These are phyloP conservation scores for Calonectria honghensis DNA, from an alignment of 2,329 filamentous ascomycete species.

Conservation along the genomic window DNA sequence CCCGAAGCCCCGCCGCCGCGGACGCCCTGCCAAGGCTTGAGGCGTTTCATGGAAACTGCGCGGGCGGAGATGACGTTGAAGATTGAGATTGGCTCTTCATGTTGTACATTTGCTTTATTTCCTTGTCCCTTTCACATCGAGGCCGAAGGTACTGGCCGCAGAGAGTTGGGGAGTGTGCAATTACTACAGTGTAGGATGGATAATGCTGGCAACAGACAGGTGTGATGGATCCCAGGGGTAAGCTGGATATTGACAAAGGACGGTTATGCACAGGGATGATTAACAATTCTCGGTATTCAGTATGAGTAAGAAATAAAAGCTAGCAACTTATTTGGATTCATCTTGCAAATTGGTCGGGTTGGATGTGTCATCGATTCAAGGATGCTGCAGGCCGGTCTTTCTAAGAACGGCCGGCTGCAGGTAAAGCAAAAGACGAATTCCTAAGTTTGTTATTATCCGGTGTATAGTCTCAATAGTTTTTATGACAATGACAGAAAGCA, in stretches of 20 bases:
- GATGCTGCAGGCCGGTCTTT: not conserved
- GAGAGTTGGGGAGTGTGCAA: constrained; percentile 10
- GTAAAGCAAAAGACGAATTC: not conserved
- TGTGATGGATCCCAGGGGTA: not conserved
- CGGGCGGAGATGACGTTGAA: not conserved
- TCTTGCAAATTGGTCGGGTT: not conserved
- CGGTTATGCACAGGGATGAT: constrained; percentile 23
- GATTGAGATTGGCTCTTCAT: constrained; percentile 12
- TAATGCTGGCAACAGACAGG: constrained; percentile 11
- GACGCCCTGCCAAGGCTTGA: constrained; percentile 31
- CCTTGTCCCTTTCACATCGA: constrained; percentile 1
- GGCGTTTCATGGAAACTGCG: not conserved
- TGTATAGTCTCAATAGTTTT: not conserved
- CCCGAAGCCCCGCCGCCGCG: constrained; percentile 49
- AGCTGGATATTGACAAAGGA: not conserved
- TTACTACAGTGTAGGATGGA: constrained; percentile 7
- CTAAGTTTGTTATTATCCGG: not conserved
- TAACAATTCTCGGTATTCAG: constrained; percentile 30
- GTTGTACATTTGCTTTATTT: constrained; percentile 19
- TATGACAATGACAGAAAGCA: not conserved
- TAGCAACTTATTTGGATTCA: constrained; percentile 11
- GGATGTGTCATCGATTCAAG: not conserved
- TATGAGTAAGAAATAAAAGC: constrained; percentile 23
- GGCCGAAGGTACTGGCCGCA: not conserved
- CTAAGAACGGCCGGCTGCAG: constrained; percentile 8